Percentiles rank a stretch among this genome's conserved stretches.
These are phyloP conservation scores for Metschnikowia chrysomelidarum DNA, from an alignment of 805 yeast species.

Conservation along the genomic window DNA sequence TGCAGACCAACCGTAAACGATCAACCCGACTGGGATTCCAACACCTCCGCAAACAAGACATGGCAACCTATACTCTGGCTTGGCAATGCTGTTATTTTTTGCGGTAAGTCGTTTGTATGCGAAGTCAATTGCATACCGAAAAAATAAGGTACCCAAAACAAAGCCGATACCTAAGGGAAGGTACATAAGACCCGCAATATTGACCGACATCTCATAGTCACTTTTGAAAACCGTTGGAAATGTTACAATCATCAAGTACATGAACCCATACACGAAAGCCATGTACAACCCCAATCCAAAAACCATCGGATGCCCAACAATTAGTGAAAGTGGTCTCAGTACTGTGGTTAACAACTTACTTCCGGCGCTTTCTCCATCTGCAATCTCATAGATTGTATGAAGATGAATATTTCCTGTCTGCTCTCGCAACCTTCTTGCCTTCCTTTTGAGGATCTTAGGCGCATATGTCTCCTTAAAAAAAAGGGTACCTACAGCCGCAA, in stretches of 20 bases:
- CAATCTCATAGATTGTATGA: slow-evolving; percentile 60
- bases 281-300: slow-evolving; percentile 59
- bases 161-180: slow-evolving; percentile 58
- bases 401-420: slow-evolving; percentile 54
- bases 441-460: slow-evolving; percentile 47
- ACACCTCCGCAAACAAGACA: slow-evolving; percentile 47
- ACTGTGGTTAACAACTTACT: slow-evolving; percentile 45
- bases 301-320: slow-evolving; percentile 61
- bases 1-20: slow-evolving; percentile 76
- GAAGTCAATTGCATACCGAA: slow-evolving; percentile 45
- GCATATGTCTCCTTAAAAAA: slow-evolving; percentile 58
- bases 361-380: slow-evolving; percentile 45
- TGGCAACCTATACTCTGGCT: slow-evolving; percentile 62
- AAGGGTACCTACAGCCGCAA: slow-evolving; percentile 45
- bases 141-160: slow-evolving; percentile 46
- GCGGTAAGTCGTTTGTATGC: slow-evolving; percentile 37
- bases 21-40: slow-evolving; percentile 55
- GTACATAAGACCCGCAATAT: slow-evolving; percentile 58
- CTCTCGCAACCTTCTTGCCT: slow-evolving; percentile 47
- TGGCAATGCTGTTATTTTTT: slow-evolving; percentile 50
- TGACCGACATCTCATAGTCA: slow-evolving; percentile 45
- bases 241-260: slow-evolving; percentile 60
- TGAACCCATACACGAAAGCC: slow-evolving; percentile 66
- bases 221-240: slow-evolving; percentile 53
- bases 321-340: slow-evolving; percentile 52